Evolutionary conservation across 1,284 basidiomycete genomes (phyloP).

Genomic region (Ustilago cynodontis): DNA sequence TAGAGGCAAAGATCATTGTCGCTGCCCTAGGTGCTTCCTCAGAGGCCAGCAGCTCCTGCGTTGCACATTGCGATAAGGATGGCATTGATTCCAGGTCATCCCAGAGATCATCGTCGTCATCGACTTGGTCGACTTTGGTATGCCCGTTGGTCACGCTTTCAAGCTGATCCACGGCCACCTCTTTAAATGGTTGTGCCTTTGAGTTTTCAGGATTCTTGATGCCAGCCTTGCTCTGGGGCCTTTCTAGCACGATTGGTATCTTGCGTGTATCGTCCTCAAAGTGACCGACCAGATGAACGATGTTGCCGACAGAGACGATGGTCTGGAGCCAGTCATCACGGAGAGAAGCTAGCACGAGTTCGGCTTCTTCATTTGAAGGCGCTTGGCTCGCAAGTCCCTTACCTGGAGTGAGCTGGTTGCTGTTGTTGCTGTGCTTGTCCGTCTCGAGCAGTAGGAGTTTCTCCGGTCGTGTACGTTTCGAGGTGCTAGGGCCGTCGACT

Average conservation of each 20-base stretch:
- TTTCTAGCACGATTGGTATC: conserved; percentile 10
- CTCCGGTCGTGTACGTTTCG: conserved; percentile 28
- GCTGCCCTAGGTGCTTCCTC: conserved; percentile 16
- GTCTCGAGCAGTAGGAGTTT: conserved; percentile 36
- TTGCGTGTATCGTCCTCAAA: conserved; percentile 30
- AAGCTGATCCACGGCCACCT: conserved; percentile 16
- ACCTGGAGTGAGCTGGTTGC: conserved; percentile 7
- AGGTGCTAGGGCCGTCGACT: conserved; percentile 1
- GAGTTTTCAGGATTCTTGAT: too few species aligned
- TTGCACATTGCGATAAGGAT: conserved; percentile 34
- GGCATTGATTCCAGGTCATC: conserved; percentile 46
- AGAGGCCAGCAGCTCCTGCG: conserved; percentile 33
- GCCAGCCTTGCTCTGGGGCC: neutral
- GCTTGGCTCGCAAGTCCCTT: neutral
- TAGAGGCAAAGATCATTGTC: conserved; percentile 41
- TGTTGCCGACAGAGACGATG: conserved; percentile 38
- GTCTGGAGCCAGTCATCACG: conserved; percentile 63
- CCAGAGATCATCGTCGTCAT: conserved; percentile 54
- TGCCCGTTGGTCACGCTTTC: neutral
- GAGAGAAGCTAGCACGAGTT: conserved; percentile 43
- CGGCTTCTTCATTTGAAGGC: neutral
- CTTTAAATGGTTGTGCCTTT: too few species aligned
- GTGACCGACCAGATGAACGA: conserved; percentile 56
- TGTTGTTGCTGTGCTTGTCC: conserved; percentile 19
- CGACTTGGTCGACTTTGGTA: neutral